Conservation (phyloP, 495 filamentous ascomycete species). For the Amniculicola lignicola region DNA sequence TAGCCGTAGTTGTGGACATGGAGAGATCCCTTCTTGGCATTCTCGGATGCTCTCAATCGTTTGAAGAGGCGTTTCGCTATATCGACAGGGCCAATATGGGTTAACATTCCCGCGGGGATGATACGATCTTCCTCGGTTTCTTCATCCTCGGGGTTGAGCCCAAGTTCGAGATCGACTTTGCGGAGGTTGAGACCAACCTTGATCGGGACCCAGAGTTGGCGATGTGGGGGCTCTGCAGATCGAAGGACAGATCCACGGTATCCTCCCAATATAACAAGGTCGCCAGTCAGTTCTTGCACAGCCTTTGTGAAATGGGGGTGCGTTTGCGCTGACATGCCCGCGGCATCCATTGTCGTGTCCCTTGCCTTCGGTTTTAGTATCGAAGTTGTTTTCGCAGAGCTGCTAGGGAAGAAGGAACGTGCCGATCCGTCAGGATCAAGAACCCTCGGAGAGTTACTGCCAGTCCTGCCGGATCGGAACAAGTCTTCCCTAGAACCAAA, state of each 20-base stretch:
- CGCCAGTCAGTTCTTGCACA: constrained; percentile 69
- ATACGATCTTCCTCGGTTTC: constrained; percentile 78
- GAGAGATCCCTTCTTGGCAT: constrained; percentile 65
- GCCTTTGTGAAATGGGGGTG: constrained; percentile 61
- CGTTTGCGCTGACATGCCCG: constrained; percentile 33
- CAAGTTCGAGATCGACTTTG: constrained; percentile 88
- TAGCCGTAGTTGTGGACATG: constrained; percentile 90
- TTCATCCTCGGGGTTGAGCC: constrained; percentile 78
- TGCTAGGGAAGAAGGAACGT: no score
- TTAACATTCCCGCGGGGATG: constrained; percentile 79
- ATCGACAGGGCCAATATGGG: constrained; percentile 88
- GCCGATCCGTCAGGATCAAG: constrained; percentile 33
- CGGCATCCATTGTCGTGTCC: background rate
- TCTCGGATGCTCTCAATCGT: constrained; percentile 67
- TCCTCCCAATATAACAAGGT: constrained; percentile 85
- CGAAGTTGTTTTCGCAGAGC: background rate
- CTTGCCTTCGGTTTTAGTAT: constrained; percentile 7
- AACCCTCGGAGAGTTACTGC: constrained; percentile 31
- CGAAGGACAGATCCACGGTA: constrained; percentile 87
- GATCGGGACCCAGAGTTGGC: constrained; percentile 88
- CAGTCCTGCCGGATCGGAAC: constrained; percentile 25
- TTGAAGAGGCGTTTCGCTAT: constrained; percentile 81
- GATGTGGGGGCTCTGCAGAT: constrained; percentile 75
- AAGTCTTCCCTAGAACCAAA: constrained; percentile 41
- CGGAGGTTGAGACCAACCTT: constrained; percentile 91